Evolutionary conservation across 495 filamentous ascomycete species (phyloP), one percentile per base, ranked within the genome.

Genomic region (Aspergillus haitiensis): DNA sequence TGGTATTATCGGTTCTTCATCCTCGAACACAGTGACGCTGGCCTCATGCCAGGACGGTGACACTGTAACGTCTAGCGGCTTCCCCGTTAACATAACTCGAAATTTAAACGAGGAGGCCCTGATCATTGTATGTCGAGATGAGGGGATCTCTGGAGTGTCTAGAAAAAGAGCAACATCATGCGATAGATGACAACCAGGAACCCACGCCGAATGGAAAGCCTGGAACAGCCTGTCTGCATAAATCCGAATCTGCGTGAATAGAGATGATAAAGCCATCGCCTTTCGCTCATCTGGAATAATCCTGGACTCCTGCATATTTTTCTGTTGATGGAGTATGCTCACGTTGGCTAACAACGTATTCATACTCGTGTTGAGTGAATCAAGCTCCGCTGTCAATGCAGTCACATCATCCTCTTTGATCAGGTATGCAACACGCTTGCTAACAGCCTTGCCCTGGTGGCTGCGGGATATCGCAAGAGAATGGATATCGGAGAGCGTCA

Each of bases 361-460:
- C 50, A 52, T 52, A 8, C 50, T 52, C 10, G 12, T 37, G 33
- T 52, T 52, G 2, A 52, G 11, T 34, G 50, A n/a, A 34, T 36
- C 50, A 3, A 52, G 16, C 5, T 52, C 50, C 12, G 32, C 50
- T 52, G 50, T 52, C 3, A 52, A 15, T 13, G 11, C 13, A 12
- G 31, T 34, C 11, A 52, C 16, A 9, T 52, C 50, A 11, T 52
- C 50, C 16, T 52, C 50, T 33, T 52, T 52, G 50, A 52, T 52
- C 1, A 52, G 50, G 32, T 52, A 52, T n/a, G 37, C 37, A 11
- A 37, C 50, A 15, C 16, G 50, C 16, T 52, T 52, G 27, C 9
- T 34, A 15, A 15, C 9, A 16, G 1, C 10, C 13, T 52, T 51
- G 7, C 31, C 31, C 27, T 32, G 21, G 2, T 21, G 18, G 9